Percentiles rank a stretch among this genome's conserved stretches.
Evolutionary conservation across 805 yeast species (phyloP).

Genomic region (Zygosaccharomyces siamensis): DNA sequence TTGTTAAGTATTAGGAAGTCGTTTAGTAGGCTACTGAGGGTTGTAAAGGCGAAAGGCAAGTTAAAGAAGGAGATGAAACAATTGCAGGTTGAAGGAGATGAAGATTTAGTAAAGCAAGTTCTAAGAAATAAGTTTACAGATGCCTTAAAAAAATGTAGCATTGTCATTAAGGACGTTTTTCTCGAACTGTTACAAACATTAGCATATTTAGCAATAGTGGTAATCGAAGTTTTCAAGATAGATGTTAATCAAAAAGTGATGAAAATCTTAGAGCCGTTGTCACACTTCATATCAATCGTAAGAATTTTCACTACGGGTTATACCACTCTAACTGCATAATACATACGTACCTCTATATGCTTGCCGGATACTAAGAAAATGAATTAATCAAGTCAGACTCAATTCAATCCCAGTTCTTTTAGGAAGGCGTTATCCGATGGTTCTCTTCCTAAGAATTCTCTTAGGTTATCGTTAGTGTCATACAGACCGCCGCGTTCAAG

Average conservation of each 20-base stretch:
- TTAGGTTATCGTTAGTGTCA: constrained; percentile 61
- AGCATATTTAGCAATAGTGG: constrained; percentile 22
- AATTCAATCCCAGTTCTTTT: constrained; percentile 51
- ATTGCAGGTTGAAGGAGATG: constrained; percentile 2
- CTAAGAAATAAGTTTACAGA: constrained; percentile 18
- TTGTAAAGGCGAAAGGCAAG: constrained; percentile 13
- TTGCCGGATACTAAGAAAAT: neutral
- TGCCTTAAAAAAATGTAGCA: constrained; percentile 12
- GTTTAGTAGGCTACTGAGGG: constrained; percentile 11
- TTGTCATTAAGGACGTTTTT: constrained; percentile 14
- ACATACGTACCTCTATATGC: constrained; percentile 3
- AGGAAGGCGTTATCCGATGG: constrained; percentile 73
- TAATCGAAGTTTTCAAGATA: constrained; percentile 21
- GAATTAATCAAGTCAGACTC: neutral
- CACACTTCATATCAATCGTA: constrained; percentile 22
- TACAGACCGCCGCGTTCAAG: constrained; percentile 68
- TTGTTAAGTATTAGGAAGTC: constrained; percentile 22
- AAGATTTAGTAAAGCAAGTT: constrained; percentile 15
- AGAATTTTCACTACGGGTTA: constrained; percentile 18
- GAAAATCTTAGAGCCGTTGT: constrained; percentile 20
- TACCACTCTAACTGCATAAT: constrained; percentile 4
- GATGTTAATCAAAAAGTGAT: constrained; percentile 13
- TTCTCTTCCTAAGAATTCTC: constrained; percentile 66
- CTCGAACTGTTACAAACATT: constrained; percentile 28
- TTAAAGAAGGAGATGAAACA: constrained; percentile 15